Evolutionary conservation across 495 filamentous ascomycete genomes (phyloP).

Genomic region (Tuber calosporum): DNA sequence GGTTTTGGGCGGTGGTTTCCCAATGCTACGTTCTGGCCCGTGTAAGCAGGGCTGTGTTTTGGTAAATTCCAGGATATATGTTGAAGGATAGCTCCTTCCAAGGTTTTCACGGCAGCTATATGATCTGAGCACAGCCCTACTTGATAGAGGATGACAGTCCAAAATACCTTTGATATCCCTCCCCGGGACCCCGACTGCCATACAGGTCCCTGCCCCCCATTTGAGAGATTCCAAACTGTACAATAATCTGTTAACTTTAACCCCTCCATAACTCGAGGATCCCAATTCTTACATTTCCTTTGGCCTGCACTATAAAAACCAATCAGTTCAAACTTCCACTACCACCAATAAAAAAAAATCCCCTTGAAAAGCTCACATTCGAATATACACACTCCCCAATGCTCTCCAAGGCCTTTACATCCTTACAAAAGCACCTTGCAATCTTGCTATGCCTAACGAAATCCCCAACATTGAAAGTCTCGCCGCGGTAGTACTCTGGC

Average conservation of each 20-base stretch:
- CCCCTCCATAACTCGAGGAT: background rate
- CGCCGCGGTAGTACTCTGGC: constrained; percentile 1
- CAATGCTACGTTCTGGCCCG: background rate
- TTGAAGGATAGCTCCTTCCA: background rate
- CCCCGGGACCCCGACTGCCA: background rate
- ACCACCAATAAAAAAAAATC: background rate
- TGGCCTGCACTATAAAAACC: background rate
- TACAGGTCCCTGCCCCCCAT: background rate
- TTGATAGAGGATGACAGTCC: background rate
- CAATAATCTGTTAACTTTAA: background rate
- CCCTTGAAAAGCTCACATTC: constrained; percentile 7
- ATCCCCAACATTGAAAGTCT: background rate
- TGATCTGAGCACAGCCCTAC: background rate
- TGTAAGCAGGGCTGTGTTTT: background rate
- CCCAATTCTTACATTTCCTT: background rate
- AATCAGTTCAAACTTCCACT: background rate
- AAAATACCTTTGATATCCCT: background rate
- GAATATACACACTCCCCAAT: constrained; percentile 9
- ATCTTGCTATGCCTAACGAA: constrained; percentile 8
- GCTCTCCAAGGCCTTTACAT: background rate
- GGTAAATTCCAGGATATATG: background rate
- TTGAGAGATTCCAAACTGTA: background rate
- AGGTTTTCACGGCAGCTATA: background rate
- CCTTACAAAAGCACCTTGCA: constrained; percentile 9
- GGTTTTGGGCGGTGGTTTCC: background rate